phyloP scores from a whole-genome alignment of 1,139 yeast species.

The Yamadazyma conglobata region DNA sequence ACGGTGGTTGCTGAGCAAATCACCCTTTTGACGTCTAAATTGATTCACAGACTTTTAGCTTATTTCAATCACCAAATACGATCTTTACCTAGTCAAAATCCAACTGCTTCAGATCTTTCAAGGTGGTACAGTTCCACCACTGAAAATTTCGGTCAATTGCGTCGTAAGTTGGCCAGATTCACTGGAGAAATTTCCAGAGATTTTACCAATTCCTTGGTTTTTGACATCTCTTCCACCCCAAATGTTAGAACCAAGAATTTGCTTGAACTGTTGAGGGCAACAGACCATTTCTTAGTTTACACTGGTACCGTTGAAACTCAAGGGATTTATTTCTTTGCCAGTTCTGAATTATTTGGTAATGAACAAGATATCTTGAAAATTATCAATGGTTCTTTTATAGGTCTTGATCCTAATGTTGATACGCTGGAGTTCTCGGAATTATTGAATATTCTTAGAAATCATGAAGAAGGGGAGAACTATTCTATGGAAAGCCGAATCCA shows the following conservation, averaged over 20 bases:
- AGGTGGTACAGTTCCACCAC: slow-evolving; percentile 81
- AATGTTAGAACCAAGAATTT: slow-evolving; percentile 53
- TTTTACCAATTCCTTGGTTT: slow-evolving; percentile 74
- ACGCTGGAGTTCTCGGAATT: slow-evolving; percentile 32
- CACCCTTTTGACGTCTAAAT: slow-evolving; percentile 59
- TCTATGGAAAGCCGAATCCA: slow-evolving; percentile 14
- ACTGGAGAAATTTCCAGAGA: slow-evolving; percentile 64
- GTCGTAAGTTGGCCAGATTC: slow-evolving; percentile 81
- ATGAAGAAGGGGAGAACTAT: slow-evolving; percentile 17
- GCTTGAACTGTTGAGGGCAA: slow-evolving; percentile 53
- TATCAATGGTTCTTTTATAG: slow-evolving; percentile 43
- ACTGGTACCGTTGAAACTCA: slow-evolving; percentile 71
- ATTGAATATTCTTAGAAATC: slow-evolving; percentile 20
- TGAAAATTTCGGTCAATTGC: slow-evolving; percentile 80
- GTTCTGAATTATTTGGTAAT: slow-evolving; percentile 50
- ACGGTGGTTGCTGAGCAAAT: slow-evolving; percentile 77
- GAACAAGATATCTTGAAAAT: slow-evolving; percentile 42
- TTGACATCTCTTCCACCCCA: slow-evolving; percentile 49
- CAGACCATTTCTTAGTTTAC: slow-evolving; percentile 77
- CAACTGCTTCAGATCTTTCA: slow-evolving; percentile 57
- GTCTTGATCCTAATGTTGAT: slow-evolving; percentile 29
- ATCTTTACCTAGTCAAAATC: slow-evolving; percentile 51
- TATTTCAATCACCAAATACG: slow-evolving; percentile 72
- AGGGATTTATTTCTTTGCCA: slow-evolving; percentile 74
- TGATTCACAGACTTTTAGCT: slow-evolving; percentile 65